Percentiles rank a stretch among this genome's conserved stretches.
phyloP scores from a whole-genome alignment of 2,329 filamentous ascomycete species.

The Neofusicoccum parvum region DNA sequence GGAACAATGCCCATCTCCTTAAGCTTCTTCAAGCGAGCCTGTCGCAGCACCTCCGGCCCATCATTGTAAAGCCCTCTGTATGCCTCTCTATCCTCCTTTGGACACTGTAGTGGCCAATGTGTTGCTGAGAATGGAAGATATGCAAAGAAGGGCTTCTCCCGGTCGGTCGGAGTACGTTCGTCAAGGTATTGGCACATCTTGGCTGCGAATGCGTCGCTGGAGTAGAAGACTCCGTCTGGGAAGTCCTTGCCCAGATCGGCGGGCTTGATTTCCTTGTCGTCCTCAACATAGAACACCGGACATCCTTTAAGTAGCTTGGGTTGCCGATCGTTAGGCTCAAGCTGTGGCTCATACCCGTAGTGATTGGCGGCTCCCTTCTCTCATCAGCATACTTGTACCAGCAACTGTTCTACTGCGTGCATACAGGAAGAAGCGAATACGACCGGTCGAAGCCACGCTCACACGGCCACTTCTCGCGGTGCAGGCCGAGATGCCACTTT shows the following conservation, averaged over 20 bases:
- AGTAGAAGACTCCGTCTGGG: slow-evolving; percentile 33
- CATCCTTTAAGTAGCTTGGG: slow-evolving; percentile 25
- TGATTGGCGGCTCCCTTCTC: slow-evolving; percentile 34
- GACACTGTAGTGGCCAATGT: slow-evolving; percentile 36
- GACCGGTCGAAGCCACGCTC: slow-evolving; percentile 24
- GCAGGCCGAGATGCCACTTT: slow-evolving; percentile 26
- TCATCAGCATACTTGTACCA: not conserved
- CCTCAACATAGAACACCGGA: slow-evolving; percentile 29
- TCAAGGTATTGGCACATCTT: slow-evolving; percentile 33
- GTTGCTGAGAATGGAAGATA: slow-evolving; percentile 35
- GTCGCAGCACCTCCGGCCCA: slow-evolving; percentile 30
- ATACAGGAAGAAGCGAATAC: slow-evolving; percentile 22
- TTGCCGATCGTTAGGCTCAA: slow-evolving; percentile 24
- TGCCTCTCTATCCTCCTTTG: slow-evolving; percentile 27
- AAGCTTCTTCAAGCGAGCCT: slow-evolving; percentile 27
- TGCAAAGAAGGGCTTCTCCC: slow-evolving; percentile 33
- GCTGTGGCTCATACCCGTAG: slow-evolving; percentile 39
- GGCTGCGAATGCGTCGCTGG: slow-evolving; percentile 34
- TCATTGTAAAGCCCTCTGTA: slow-evolving; percentile 31
- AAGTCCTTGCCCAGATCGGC: slow-evolving; percentile 21
- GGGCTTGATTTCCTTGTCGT: slow-evolving; percentile 26
- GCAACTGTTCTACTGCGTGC: not conserved
- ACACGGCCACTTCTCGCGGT: slow-evolving; percentile 21
- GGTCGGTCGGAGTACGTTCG: slow-evolving; percentile 24
- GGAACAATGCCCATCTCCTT: slow-evolving; percentile 30